Percentiles rank a stretch among this genome's conserved stretches.
These are phyloP conservation scores for Tylopilus sp. DNA, from an alignment of 768 basidiomycete genomes.

Conservation along the genomic window DNA sequence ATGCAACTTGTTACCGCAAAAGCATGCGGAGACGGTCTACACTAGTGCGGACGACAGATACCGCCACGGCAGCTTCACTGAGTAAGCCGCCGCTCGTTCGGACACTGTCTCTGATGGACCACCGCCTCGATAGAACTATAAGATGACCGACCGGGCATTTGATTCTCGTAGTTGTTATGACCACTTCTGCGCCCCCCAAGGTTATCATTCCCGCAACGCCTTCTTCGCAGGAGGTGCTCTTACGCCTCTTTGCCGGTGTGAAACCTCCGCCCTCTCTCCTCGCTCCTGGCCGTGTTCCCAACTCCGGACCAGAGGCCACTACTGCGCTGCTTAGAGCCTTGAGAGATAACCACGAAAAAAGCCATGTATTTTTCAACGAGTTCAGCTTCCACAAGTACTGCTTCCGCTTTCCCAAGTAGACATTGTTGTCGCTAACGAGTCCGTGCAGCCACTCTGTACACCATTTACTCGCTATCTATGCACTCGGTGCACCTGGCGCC, in stretches of 20 bases:
- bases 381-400: constrained; percentile 32
- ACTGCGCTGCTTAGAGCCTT: constrained; percentile 38
- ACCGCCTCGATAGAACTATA: background rate
- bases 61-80: background rate
- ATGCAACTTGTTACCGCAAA: background rate
- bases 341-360: constrained; percentile 49
- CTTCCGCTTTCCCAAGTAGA: background rate
- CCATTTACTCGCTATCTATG: constrained; percentile 55
- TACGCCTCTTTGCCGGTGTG: constrained; percentile 31
- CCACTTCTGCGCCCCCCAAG: constrained; percentile 27
- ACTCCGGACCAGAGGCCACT: constrained; percentile 37
- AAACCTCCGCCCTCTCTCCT: constrained; percentile 31
- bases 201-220: constrained; percentile 16
- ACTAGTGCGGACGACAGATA: background rate
- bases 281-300: constrained; percentile 37
- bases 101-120: background rate
- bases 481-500: constrained; percentile 48
- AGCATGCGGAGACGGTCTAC: background rate
- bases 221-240: constrained; percentile 22
- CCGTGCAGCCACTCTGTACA: constrained; percentile 54
- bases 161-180: constrained; percentile 6
- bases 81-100: background rate
- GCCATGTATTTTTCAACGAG: constrained; percentile 53
- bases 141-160: background rate
- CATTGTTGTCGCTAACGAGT: background rate